Evolutionary conservation across 768 basidiomycete species (phyloP), one percentile per base, ranked within the genome.

Genomic region (Clitopilus passeckerianus): DNA sequence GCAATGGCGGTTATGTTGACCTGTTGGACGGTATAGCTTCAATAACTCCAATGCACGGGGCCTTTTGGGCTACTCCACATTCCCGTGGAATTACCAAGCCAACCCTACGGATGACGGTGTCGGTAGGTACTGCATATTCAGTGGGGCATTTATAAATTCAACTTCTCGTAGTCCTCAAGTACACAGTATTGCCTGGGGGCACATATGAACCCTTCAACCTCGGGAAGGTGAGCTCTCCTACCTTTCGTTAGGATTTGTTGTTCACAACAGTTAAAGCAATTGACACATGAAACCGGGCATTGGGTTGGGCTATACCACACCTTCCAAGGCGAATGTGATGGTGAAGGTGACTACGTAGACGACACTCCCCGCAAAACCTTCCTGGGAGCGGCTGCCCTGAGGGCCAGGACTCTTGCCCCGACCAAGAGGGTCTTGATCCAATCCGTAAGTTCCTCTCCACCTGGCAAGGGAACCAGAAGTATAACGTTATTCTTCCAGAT

Each of bases 291-390:
- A 62, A 64, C 65, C 18, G 76, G 76, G 4, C 74, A 76, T 59
- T 76, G 74, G 75, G 62, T 72, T 33, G 76, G 75, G 8, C 64
- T 76, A 15, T 74, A 72, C 61, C 75, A 78, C 64, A 75, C 75
- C 3, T 79, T 79, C 67, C 68, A 75, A 67, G 75, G 70, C 16
- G 70, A 67, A 16, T 68, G 67, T 57, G 44, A 59, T n/a, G 65
- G 66, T n/a, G 59, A 67, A 0, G 77, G 76, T 27, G 77, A 79
- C 61, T 43, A 52, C 6, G 74, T 79, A 57, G 59, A 57, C 12
- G 75, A 75, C 61, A 77, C 73, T 4, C 75, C 74, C 63, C 74
- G 3, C 75, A 75, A 64, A 69, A 68, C 0, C 63, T 64, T 14
- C 58, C 72, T 50, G 72, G 71, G 5, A 67, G 44, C 58, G 72